Percentiles rank a stretch among this genome's conserved stretches.
These are phyloP conservation scores for Kuraishia cidri DNA, from an alignment of 805 yeast species.

Conservation along the genomic window DNA sequence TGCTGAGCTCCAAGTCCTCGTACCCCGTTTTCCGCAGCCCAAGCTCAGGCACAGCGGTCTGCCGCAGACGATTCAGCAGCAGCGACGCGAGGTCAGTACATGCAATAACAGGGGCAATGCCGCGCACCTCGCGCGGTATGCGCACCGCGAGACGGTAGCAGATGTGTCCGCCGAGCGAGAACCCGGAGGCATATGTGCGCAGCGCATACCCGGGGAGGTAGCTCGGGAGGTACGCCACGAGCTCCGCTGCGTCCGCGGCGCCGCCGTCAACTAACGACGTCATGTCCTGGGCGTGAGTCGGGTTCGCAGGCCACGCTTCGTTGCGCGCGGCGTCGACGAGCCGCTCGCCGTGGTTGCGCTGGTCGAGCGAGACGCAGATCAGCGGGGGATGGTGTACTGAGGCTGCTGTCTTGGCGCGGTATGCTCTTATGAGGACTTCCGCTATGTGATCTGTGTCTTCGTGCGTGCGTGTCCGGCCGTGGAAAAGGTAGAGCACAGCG, in stretches of 20 bases:
- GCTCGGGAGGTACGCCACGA: constrained; percentile 34
- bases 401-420: constrained; percentile 9
- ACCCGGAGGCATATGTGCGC: constrained; percentile 35
- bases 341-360: constrained; percentile 49
- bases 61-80: constrained; percentile 27
- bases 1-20: constrained; percentile 5
- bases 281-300: constrained; percentile 43
- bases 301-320: constrained; percentile 33
- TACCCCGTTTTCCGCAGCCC: constrained; percentile 5
- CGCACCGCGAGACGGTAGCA: constrained; percentile 32
- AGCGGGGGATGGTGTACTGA: constrained; percentile 15
- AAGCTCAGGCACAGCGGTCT: background rate
- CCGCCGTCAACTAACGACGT: constrained; percentile 36
- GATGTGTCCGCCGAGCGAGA: constrained; percentile 52
- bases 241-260: constrained; percentile 30
- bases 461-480: constrained; percentile 33
- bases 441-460: constrained; percentile 30
- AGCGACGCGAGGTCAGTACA: constrained; percentile 35
- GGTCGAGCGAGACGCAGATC: constrained; percentile 32
- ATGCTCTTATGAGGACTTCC: constrained; percentile 21
- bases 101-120: constrained; percentile 42
- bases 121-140: constrained; percentile 26
- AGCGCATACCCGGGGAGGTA: constrained; percentile 17
- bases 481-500: constrained; percentile 33
- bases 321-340: constrained; percentile 24